phyloP scores from a whole-genome alignment of 768 basidiomycete genomes.

The Hygrocybe punicea region DNA sequence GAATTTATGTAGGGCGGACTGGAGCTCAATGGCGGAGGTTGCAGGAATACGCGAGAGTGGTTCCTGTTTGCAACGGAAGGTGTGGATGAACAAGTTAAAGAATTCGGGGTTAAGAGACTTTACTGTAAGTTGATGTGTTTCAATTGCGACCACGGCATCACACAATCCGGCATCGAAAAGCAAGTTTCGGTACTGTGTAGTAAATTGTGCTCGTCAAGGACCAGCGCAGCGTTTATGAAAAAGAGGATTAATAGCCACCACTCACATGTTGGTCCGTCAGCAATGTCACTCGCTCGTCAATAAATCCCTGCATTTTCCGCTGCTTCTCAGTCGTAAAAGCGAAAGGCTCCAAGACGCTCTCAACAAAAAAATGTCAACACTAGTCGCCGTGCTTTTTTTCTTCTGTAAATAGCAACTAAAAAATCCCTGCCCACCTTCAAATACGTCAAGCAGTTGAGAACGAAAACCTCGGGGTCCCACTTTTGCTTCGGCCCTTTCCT shows the following conservation, averaged over 20 bases:
- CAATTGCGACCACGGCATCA: slow-evolving; percentile 44
- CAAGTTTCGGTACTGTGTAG: slow-evolving; percentile 49
- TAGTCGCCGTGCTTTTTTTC: too few relatives aligned
- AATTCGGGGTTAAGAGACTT: slow-evolving; percentile 13
- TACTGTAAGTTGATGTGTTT: slow-evolving; percentile 41
- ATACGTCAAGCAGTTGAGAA: slow-evolving; percentile 83
- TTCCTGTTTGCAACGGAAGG: slow-evolving; percentile 32
- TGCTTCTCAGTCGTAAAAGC: slow-evolving; percentile 65
- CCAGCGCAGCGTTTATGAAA: not conserved
- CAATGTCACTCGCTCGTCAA: slow-evolving; percentile 58
- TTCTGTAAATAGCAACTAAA: too few relatives aligned
- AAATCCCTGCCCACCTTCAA: slow-evolving; percentile 54
- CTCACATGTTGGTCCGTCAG: slow-evolving; percentile 85
- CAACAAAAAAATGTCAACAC: slow-evolving; percentile 1
- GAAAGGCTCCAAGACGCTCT: slow-evolving; percentile 67
- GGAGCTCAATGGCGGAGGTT: slow-evolving; percentile 61
- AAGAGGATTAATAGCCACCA: slow-evolving; percentile 12
- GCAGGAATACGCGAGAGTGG: slow-evolving; percentile 74
- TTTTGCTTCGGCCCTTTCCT: slow-evolving; percentile 50
- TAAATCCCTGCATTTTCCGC: slow-evolving; percentile 50
- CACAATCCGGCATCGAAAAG: slow-evolving; percentile 54
- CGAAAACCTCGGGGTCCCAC: slow-evolving; percentile 83
- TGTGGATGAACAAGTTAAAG: not conserved
- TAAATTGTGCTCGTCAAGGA: not conserved
- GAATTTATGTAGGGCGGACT: slow-evolving; percentile 63